Evolutionary conservation across 2,329 filamentous ascomycete species (phyloP).

Genomic region (Albophoma yamanashiensis): DNA sequence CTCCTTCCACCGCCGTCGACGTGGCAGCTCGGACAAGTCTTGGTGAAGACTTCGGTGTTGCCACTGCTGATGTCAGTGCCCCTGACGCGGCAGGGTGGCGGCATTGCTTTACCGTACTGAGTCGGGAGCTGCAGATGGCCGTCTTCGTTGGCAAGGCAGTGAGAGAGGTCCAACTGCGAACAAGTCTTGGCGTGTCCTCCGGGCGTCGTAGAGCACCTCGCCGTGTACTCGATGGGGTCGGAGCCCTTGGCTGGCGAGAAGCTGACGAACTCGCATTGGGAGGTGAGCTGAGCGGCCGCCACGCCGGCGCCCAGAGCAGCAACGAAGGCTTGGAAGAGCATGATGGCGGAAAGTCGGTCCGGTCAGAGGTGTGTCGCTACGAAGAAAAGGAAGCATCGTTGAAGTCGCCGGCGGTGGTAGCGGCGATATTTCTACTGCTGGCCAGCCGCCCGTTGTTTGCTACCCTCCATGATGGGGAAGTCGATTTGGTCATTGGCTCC

Average conservation of each 20-base stretch:
- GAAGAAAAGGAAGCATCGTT: neutral
- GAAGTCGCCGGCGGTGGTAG: neutral
- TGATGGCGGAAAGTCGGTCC: neutral
- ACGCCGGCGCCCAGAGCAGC: neutral
- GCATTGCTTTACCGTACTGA: neutral
- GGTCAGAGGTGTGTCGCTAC: no score
- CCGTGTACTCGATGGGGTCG: neutral
- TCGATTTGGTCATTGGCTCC: neutral
- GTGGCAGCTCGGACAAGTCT: conserved; percentile 2
- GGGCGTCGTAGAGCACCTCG: neutral
- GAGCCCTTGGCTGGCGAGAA: neutral
- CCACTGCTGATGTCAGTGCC: neutral
- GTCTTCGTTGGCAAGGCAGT: conserved; percentile 1
- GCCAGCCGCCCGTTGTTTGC: neutral
- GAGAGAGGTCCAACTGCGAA: neutral
- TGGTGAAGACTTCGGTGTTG: neutral
- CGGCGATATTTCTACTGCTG: neutral
- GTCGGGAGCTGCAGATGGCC: neutral
- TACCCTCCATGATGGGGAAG: neutral
- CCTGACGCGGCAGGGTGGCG: neutral
- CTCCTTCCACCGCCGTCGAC: neutral
- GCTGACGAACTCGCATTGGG: conserved; percentile 1
- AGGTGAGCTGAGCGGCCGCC: neutral
- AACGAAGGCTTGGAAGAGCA: neutral
- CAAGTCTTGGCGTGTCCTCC: neutral